phyloP scores from a whole-genome alignment of 1,139 yeast species.

The Blastobotrys petasosporus region DNA sequence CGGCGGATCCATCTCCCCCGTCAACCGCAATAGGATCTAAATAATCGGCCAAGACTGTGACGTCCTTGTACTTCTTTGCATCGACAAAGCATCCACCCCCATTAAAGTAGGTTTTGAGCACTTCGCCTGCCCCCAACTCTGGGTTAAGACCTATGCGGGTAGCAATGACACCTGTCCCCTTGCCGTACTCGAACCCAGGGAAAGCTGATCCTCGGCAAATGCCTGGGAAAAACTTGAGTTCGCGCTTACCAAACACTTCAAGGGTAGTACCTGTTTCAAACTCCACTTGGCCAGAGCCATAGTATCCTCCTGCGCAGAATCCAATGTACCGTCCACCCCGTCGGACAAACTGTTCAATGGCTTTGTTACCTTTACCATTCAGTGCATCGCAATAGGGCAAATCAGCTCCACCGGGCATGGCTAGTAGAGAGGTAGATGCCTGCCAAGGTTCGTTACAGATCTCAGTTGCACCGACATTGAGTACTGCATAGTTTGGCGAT shows the following conservation, averaged over 20 bases:
- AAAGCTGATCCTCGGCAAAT: conserved; percentile 74
- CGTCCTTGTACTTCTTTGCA: conserved; percentile 48
- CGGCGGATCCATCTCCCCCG: conserved; percentile 25
- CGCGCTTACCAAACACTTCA: conserved; percentile 85
- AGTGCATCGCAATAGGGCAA: conserved; percentile 69
- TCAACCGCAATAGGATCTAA: conserved; percentile 41
- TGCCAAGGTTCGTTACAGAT: conserved; percentile 84
- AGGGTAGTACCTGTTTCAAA: conserved; percentile 68
- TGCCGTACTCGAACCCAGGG: conserved; percentile 71
- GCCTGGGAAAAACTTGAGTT: conserved; percentile 77
- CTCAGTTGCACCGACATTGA: conserved; percentile 58
- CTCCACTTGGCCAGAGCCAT: conserved; percentile 67
- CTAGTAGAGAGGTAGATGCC: conserved; percentile 67
- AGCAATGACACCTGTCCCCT: conserved; percentile 70
- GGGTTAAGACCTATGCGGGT: conserved; percentile 42
- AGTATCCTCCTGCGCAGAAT: conserved; percentile 96
- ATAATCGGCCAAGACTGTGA: conserved; percentile 69
- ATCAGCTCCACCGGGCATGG: conserved; percentile 96
- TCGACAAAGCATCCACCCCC: conserved; percentile 87
- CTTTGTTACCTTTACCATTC: conserved; percentile 61
- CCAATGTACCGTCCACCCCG: conserved; percentile 82
- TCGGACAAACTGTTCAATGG: conserved; percentile 58
- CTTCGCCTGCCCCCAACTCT: conserved; percentile 13
- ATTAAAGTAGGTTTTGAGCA: conserved; percentile 52
- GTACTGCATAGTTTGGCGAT: conserved; percentile 88